Evolutionary conservation across 441 rosid species (phyloP).

Genomic region (Biscutella laevigata): DNA sequence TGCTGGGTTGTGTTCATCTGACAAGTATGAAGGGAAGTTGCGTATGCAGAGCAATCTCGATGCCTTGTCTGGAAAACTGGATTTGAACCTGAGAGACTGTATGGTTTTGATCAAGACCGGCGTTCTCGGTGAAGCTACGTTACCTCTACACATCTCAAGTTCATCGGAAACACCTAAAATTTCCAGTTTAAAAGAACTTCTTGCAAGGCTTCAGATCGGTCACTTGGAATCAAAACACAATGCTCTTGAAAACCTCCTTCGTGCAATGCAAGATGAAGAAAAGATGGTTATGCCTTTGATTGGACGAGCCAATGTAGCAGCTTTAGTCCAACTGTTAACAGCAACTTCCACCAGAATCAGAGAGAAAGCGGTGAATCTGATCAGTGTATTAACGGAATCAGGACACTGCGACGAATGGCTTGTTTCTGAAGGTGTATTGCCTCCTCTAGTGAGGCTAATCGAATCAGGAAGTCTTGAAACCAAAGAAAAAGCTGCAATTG

Average conservation of each 20-base stretch:
- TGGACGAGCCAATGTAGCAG: slow-evolving; percentile 65
- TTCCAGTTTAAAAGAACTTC: slow-evolving; percentile 51
- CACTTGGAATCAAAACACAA: slow-evolving; percentile 80
- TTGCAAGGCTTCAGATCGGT: slow-evolving; percentile 90
- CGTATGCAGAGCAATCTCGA: slow-evolving; percentile 92
- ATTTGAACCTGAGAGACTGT: slow-evolving; percentile 72
- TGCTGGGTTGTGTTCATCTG: slow-evolving; percentile 50
- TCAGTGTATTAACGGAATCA: slow-evolving; percentile 70
- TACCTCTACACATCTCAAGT: slow-evolving; percentile 41
- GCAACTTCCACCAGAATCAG: slow-evolving; percentile 71
- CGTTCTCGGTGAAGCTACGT: slow-evolving; percentile 75
- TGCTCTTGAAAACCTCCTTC: slow-evolving; percentile 65
- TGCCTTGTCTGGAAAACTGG: slow-evolving; percentile 62
- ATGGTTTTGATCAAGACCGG: slow-evolving; percentile 82
- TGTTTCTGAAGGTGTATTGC: slow-evolving; percentile 69
- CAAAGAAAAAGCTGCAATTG: slow-evolving; percentile 73
- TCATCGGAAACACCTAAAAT: slow-evolving; percentile 38
- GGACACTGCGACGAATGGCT: slow-evolving; percentile 78
- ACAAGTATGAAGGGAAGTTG: slow-evolving; percentile 74
- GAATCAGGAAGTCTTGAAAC: slow-evolving; percentile 69
- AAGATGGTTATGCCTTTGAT: slow-evolving; percentile 49
- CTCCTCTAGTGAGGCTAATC: slow-evolving; percentile 76
- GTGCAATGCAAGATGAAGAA: slow-evolving; percentile 75
- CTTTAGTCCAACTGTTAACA: slow-evolving; percentile 62
- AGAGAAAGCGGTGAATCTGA: slow-evolving; percentile 59